Evolutionary conservation across 768 basidiomycete species (phyloP).

Genomic region (Lentinula sp.): DNA sequence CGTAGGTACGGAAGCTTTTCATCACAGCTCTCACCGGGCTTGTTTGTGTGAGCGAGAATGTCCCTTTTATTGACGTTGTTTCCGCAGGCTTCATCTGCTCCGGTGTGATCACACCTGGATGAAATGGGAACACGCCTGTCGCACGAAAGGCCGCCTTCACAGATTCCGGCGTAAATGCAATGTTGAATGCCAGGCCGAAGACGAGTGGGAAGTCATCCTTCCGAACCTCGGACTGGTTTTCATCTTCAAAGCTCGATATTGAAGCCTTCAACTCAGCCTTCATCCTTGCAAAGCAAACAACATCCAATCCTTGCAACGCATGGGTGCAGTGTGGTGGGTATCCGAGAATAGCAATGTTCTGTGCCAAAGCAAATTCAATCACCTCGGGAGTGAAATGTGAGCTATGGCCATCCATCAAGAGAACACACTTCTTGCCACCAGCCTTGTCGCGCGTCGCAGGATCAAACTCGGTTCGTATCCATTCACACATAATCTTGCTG

Average conservation of each 20-base stretch:
- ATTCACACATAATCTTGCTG: conserved; percentile 15
- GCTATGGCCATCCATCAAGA: conserved; percentile 36
- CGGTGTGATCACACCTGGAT: conserved; percentile 15
- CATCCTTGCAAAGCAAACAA: conserved; percentile 35
- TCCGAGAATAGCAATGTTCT: conserved; percentile 31
- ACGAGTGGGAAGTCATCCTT: conserved; percentile 24
- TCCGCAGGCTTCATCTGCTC: conserved; percentile 20
- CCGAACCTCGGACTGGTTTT: conserved; percentile 11
- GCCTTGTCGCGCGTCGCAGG: conserved; percentile 28
- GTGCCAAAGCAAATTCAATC: conserved; percentile 22
- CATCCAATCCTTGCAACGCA: conserved; percentile 36
- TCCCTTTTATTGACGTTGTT: conserved; percentile 11
- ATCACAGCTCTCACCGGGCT: background rate
- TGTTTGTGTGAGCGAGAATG: background rate
- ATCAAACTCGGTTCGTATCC: conserved; percentile 26
- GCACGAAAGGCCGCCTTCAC: conserved; percentile 18
- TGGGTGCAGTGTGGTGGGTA: conserved; percentile 37
- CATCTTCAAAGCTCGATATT: conserved; percentile 19
- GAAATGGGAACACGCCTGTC: conserved; percentile 19
- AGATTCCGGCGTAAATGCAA: conserved; percentile 10
- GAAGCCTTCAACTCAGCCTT: conserved; percentile 22
- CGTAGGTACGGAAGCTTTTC: background rate
- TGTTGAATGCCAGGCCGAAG: conserved; percentile 14
- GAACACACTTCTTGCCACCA: conserved; percentile 18
- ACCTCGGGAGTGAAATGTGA: conserved; percentile 30